phyloP scores from a whole-genome alignment of 495 filamentous ascomycete species.

The Talaromyces nanjingensis region DNA sequence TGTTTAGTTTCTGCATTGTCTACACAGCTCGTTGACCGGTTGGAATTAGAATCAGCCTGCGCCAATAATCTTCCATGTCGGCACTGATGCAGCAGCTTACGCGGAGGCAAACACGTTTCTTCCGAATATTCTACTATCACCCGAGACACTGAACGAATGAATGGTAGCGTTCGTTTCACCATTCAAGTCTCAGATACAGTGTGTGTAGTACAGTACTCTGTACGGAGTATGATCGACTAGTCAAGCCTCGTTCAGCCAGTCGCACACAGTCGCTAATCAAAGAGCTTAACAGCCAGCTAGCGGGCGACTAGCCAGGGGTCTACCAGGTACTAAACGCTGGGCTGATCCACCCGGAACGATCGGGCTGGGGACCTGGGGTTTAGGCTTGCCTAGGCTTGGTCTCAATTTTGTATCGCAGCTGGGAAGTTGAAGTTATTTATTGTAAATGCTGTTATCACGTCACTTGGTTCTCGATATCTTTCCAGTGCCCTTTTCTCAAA shows the following conservation, averaged over 20 bases:
- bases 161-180: not conserved
- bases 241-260: not conserved
- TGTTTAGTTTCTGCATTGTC: not conserved
- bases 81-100: not conserved
- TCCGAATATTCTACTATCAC: not conserved
- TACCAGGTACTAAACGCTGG: not conserved
- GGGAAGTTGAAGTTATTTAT: not conserved
- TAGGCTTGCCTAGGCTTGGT: not conserved
- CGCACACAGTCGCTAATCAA: not conserved
- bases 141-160: not conserved
- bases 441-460: not conserved
- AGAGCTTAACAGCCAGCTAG: not conserved
- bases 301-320: not conserved
- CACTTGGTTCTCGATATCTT: slow-evolving; percentile 43
- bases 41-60: not conserved
- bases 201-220: not conserved
- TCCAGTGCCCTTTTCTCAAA: slow-evolving; percentile 61
- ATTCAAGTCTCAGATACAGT: not conserved
- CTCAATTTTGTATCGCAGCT: not conserved
- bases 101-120: not conserved
- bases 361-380: not conserved
- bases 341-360: not conserved
- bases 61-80: not conserved
- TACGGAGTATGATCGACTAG: not conserved
- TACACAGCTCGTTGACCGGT: not conserved